A percentile compares a stretch with the other conserved stretches of the same genome.
phyloP scores from a whole-genome alignment of 2,329 filamentous ascomycete species.

The Aureobasidium lini region DNA sequence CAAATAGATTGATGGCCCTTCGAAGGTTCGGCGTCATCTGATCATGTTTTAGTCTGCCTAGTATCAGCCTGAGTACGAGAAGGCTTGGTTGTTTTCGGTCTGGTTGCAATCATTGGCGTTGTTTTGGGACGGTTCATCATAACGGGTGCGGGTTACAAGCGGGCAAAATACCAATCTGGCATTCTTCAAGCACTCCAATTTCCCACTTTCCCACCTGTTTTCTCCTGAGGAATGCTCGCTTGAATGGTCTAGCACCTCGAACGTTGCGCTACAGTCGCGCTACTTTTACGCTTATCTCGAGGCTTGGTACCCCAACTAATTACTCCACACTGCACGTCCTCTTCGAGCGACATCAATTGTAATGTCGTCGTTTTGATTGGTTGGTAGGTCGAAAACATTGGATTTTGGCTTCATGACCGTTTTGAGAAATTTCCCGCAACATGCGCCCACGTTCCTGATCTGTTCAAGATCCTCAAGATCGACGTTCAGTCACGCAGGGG shows the following conservation, averaged over 20 bases:
- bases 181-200: constrained; percentile 8
- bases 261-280: constrained; percentile 2
- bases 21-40: neutral
- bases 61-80: neutral
- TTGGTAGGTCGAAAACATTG: neutral
- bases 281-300: constrained; percentile 10
- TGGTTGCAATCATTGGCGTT: constrained; percentile 6
- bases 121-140: constrained; percentile 4
- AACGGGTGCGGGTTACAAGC: constrained; percentile 7
- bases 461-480: constrained; percentile 4
- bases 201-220: neutral
- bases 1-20: constrained; percentile 9
- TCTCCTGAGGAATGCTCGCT: neutral
- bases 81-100: constrained; percentile 6
- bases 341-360: neutral
- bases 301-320: constrained; percentile 4
- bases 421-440: constrained; percentile 3
- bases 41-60: neutral
- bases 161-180: constrained; percentile 11
- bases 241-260: neutral
- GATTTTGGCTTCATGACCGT: neutral
- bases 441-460: neutral
- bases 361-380: constrained; percentile 1
- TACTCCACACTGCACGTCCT: constrained; percentile 5
- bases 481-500: constrained; percentile 6